Base-by-base conservation (phyloP, 495 filamentous ascomycete genomes). In the Entonaema liquescens region DNA sequence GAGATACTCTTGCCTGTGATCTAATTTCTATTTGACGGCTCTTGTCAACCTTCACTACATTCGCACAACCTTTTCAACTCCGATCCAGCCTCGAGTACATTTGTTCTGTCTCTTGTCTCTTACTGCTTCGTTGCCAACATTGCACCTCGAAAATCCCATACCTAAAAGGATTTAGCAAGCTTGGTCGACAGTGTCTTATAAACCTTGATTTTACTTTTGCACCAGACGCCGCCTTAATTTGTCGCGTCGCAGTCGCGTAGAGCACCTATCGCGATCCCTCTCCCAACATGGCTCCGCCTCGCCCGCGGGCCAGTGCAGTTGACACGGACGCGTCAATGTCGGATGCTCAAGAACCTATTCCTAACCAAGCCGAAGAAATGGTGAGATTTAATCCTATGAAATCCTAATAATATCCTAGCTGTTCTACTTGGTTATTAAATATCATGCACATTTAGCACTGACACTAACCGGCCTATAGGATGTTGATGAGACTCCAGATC, bases 401-500 rank as follows among this genome's bases (percentile, higher is more conserved):
- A 23, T 57, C 13, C 13, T 6, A 8, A 28, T 21, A 44, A 58
- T 60, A 29, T 52, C 31, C 17, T 15, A 23, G 9, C 2, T 60
- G n/a, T 38, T 53, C n/a, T 57, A 35, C 59, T 36, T 11, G 21
- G 55, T 17, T 36, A 29, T 26, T 59, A 36, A 31, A 57, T 29
- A 4, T 44, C 19, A 47, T 47, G 2, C 2, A 6, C 21, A 2
- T 1, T 47, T 4, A 13, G 19, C 23, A 42, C 35, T 15, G 33
- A 65, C 59, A 26, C 55, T 69, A 15, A 49, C 60, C 25, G 56
- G 54, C 61, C 53, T n/a, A 71, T 53, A 92, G 90, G 87, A 89
- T 15, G 86, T 90, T 55, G 89, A 93, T 77, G 92, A 94, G 57
- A 95, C 92, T 11, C 92, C 91, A 33, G 92, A 95, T 62, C 94